Base-by-base conservation (phyloP, 306 rosid genomes). In the Citrullus colocynthis region DNA sequence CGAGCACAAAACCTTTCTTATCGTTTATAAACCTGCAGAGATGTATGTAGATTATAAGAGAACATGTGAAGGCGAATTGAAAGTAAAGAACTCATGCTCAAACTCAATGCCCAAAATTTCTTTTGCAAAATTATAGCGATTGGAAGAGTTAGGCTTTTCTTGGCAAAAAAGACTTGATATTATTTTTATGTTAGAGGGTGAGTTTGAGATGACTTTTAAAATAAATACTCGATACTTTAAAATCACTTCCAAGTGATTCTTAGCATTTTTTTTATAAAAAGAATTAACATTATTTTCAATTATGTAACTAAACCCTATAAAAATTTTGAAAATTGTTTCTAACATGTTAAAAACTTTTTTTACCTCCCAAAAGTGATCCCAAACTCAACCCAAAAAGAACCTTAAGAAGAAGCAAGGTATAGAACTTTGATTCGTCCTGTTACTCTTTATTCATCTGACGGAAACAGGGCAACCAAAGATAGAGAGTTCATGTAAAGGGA, bases 1-100 rank as follows among this genome's bases (percentile, higher is more conserved):
- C 99, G 80, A 95, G 83, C 67, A 95, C 97, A 82, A 95, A 95
- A 71, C 99, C 99, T 70, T 84, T 91, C 79, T 81, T 92, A 56
- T 90, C 97, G 80, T 95, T 79, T 71, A 92, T 85, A 84, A 95
- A 95, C 89, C 97, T 92, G 91, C 82, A 55, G 49, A 63, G 74
- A 76, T 76, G 71, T n/a, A 24, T 42, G 20, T n/a, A 49, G 67
- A 62, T 34, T 34, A 41, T 44, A 67, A 34, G 51, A 5, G 79
- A 52, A 8, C 18, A 16, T 18, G 44, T 54, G 48, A 74, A 44
- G 9, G 28, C 24, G 34, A 49, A 70, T 28, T 0, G 44, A 67
- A 18, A 67, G 74, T 18, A 67, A 49, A 45, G 39, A 70, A 72
- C 44, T 49, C 8, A 7, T 14, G 42, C 42, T n/a, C 59, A 24